These are phyloP conservation scores for Sclerospora graminicola DNA, from an alignment of 352 stramenopile genomes.

Conservation along the genomic window DNA sequence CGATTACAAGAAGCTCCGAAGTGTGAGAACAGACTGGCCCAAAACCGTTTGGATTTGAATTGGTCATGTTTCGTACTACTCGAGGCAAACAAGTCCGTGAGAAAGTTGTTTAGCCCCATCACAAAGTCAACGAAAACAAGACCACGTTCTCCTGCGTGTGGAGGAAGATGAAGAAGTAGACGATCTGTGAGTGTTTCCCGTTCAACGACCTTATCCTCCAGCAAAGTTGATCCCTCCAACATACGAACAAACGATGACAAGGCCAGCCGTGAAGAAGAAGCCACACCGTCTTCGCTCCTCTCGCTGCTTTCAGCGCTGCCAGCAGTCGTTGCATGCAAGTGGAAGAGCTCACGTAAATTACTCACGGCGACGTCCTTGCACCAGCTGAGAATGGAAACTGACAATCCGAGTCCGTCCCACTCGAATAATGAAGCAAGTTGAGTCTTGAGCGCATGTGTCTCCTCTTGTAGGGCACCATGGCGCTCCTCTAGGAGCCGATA, in stretches of 20 bases:
- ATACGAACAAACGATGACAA: slow-evolving; percentile 37
- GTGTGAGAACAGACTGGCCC: slow-evolving; percentile 32
- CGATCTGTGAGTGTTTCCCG: slow-evolving; percentile 19
- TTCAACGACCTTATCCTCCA: slow-evolving; percentile 26
- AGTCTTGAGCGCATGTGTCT: slow-evolving; percentile 26
- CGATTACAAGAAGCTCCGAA: slow-evolving; percentile 13
- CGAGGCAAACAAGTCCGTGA: slow-evolving; percentile 24
- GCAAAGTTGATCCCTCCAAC: slow-evolving; percentile 31
- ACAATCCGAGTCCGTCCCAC: slow-evolving; percentile 35
- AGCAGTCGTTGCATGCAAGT: slow-evolving; percentile 24
- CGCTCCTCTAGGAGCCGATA: slow-evolving; percentile 50
- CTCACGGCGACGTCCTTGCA: slow-evolving; percentile 40
- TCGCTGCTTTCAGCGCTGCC: slow-evolving; percentile 4
- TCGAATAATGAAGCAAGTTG: slow-evolving; percentile 43
- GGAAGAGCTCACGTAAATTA: slow-evolving; percentile 45
- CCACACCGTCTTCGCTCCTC: not conserved
- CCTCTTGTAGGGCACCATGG: slow-evolving; percentile 42
- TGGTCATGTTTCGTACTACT: slow-evolving; percentile 25
- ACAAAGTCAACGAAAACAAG: slow-evolving; percentile 55
- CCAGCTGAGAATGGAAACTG: slow-evolving; percentile 34
- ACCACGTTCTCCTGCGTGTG: slow-evolving; percentile 35
- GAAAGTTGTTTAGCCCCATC: slow-evolving; percentile 27
- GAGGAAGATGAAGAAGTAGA: slow-evolving; percentile 24
- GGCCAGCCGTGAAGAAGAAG: slow-evolving; percentile 17
- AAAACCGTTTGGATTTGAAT: slow-evolving; percentile 44